Conservation (phyloP, 352 stramenopile species). For the Discostella stelligera region DNA sequence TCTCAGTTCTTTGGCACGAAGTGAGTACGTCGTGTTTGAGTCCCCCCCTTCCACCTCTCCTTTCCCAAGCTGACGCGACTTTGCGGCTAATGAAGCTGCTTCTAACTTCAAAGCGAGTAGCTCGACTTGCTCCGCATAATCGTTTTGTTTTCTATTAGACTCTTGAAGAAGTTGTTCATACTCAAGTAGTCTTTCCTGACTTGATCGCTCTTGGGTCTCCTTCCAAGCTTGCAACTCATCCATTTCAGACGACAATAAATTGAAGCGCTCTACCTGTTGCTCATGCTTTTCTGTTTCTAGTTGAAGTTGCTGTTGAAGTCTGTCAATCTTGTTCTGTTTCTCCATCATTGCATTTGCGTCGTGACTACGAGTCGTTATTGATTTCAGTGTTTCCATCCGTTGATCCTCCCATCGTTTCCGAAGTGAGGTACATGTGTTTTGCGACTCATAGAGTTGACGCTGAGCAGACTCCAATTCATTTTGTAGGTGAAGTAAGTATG, state of each 20-base stretch:
- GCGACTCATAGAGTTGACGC: conserved; percentile 45
- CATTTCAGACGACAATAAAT: conserved; percentile 38
- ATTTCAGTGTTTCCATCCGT: conserved; percentile 30
- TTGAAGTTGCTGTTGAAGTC: conserved; percentile 30
- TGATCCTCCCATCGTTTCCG: conserved; percentile 42
- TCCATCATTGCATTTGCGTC: conserved; percentile 8
- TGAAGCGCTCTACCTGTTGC: conserved; percentile 40
- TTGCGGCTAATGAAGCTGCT: conserved; percentile 38
- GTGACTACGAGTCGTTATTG: conserved; percentile 4
- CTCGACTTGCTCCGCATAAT: conserved; percentile 42
- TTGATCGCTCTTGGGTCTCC: conserved; percentile 18
- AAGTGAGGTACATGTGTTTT: conserved; percentile 48
- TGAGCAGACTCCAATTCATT: conserved; percentile 43
- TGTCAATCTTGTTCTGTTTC: conserved; percentile 37
- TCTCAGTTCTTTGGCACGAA: conserved; percentile 26
- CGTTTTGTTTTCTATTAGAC: conserved; percentile 29
- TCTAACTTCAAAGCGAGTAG: conserved; percentile 49
- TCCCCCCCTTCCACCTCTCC: conserved; percentile 2
- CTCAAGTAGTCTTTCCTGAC: conserved; percentile 14
- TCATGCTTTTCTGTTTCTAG: conserved; percentile 36
- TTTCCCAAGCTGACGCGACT: conserved; percentile 11
- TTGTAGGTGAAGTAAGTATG: conserved; percentile 42
- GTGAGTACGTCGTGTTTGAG: conserved; percentile 1
- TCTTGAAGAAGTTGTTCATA: conserved; percentile 30
- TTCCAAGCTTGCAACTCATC: conserved; percentile 44